Conservation (phyloP, 1,284 basidiomycete species). For the Trametes versicolor region DNA sequence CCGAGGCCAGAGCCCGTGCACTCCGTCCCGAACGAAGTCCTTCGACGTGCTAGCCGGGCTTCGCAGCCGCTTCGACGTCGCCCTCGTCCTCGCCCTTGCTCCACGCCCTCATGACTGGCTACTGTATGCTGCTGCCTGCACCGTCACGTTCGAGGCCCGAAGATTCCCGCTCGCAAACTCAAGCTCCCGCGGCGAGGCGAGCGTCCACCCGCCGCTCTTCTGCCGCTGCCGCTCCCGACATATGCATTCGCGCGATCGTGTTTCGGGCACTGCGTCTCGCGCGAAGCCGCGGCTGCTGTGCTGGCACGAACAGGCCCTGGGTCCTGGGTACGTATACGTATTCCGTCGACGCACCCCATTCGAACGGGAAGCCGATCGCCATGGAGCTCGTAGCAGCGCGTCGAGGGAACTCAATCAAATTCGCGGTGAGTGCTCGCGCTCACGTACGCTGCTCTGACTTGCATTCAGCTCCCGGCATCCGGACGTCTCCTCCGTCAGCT, state of each 20-base stretch:
- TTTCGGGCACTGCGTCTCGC: not conserved
- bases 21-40: slow-evolving; percentile 15
- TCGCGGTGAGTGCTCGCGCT: too few species aligned
- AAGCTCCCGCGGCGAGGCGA: not conserved
- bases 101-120: not conserved
- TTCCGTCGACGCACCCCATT: slow-evolving; percentile 15
- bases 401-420: not conserved
- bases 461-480: not conserved
- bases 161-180: not conserved
- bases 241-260: slow-evolving; percentile 13
- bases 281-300: not conserved
- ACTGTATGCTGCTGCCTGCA: not conserved
- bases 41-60: not conserved
- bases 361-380: slow-evolving; percentile 19
- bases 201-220: not conserved
- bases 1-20: not conserved
- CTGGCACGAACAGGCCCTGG: not conserved
- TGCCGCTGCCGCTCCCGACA: not conserved
- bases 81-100: not conserved
- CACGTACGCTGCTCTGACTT: too few species aligned
- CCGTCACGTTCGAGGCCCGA: not conserved
- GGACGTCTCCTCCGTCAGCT: not conserved
- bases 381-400: not conserved
- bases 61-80: not conserved
- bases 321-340: not conserved